Conservation (phyloP, 2,329 filamentous ascomycete species). For the Chaetomiaceae sp. region DNA sequence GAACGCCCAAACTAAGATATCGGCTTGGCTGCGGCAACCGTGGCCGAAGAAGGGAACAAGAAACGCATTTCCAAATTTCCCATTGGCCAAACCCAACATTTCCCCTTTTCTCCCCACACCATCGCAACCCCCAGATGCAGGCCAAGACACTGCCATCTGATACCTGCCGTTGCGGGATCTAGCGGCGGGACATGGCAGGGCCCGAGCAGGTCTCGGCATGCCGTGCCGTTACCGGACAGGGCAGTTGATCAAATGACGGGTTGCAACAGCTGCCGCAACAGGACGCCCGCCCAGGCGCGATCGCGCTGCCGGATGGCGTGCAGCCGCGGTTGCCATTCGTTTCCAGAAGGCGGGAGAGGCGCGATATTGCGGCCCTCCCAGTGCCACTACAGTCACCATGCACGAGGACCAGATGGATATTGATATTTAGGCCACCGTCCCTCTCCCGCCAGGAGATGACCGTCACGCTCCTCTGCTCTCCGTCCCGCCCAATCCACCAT, state of each 20-base stretch:
- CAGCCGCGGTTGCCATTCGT: neutral
- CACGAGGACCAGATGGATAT: neutral
- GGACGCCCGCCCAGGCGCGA: conserved; percentile 14
- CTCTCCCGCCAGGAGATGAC: neutral
- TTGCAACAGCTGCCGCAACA: conserved; percentile 18
- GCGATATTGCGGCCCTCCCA: neutral
- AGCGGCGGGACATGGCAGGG: conserved; percentile 11
- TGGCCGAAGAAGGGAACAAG: neutral
- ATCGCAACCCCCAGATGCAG: neutral
- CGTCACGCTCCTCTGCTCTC: neutral
- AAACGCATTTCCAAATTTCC: too few relatives aligned
- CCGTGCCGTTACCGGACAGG: conserved; percentile 2
- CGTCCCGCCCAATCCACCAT: neutral
- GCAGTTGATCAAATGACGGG: conserved; percentile 10
- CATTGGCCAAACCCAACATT: neutral
- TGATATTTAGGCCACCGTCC: neutral
- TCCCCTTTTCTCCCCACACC: neutral
- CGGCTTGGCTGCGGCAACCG: conserved; percentile 1
- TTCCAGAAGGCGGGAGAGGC: conserved; percentile 8
- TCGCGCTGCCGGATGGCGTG: conserved; percentile 8
- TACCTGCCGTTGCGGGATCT: conserved; percentile 21
- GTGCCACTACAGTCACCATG: neutral
- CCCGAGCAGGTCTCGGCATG: neutral
- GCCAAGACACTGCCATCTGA: neutral
- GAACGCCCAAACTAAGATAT: conserved; percentile 7